phyloP scores from a whole-genome alignment of 176 grass and related monocot genomes.

The Paspalum vaginatum region DNA sequence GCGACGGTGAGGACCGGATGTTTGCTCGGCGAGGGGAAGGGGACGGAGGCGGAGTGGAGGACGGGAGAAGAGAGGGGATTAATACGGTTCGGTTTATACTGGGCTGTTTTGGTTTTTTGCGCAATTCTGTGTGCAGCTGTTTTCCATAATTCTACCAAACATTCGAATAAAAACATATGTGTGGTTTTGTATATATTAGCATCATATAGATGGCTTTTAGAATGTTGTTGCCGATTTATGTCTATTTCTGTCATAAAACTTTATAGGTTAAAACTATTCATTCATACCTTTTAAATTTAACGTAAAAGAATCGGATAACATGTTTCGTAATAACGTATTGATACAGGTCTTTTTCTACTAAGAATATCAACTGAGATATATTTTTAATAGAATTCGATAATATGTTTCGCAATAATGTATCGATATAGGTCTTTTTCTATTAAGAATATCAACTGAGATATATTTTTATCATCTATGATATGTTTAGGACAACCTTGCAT shows the following conservation, averaged over 20 bases:
- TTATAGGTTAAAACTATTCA: neutral
- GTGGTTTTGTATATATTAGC: neutral
- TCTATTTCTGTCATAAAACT: neutral
- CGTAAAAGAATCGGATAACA: too few relatives aligned
- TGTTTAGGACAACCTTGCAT: neutral
- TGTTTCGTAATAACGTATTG: too few relatives aligned
- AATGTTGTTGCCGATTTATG: neutral
- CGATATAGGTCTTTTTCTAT: neutral
- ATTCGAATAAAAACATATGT: neutral
- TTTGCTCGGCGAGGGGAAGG: neutral
- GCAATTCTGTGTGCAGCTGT: neutral
- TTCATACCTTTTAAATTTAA: neutral
- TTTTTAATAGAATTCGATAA: neutral
- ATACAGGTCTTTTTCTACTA: too few relatives aligned
- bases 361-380: neutral
- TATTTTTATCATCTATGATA: neutral
- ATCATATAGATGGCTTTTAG: neutral
- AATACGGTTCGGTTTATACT: neutral
- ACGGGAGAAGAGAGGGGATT: neutral
- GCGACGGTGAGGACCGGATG: neutral
- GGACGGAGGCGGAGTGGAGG: neutral
- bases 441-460: neutral
- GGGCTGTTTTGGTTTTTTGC: neutral
- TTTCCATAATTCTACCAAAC: neutral
- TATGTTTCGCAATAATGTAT: neutral